Evolutionary conservation across 169 alveolate species (phyloP), one percentile per base, ranked within the genome.

Genomic region (Amoebophrya sp.): DNA sequence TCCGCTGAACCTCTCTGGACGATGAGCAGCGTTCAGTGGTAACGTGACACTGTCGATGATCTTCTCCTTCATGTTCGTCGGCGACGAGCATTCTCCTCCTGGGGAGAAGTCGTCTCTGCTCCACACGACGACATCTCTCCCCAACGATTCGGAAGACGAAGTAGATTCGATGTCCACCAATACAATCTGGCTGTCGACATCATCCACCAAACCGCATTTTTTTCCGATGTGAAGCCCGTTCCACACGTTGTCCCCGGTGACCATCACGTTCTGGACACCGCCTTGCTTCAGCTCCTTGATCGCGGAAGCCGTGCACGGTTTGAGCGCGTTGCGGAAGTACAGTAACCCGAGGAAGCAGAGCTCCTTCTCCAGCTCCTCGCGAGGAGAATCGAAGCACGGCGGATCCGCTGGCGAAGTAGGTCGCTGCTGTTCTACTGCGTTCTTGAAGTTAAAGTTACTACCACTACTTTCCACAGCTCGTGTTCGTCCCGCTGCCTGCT

Each of bases 341-440:
- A 88, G 70, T 0, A 88, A 70, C 2, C 90, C 90, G 38, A 95
- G 92, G 91, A 96, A 95, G 38, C 41, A 13, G 45, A 90, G 69
- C 0, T 90, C 92, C 26, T 48, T n/a, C 69, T 90, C 92, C 16
- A 90, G 48, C 38, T 90, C 88, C 18, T 88, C 78, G 26, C 90
- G 34, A 18, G 90, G 38, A 45, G n/a, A 45, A 18, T 45, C 67
- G 67, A 15, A 15, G 67, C 10, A 45, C 10, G 67, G 18, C 67
- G 67, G n/a, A n/a, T n/a, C n/a, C n/a, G n/a, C n/a, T n/a, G n/a
- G n/a, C n/a, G n/a, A n/a, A n/a, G n/a, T n/a, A n/a, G n/a, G n/a
- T n/a, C n/a, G n/a, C n/a, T n/a, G n/a, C n/a, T n/a, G n/a, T n/a
- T n/a, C n/a, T n/a, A n/a, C n/a, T n/a, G n/a, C 69, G 90, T 58